Conservation (phyloP, 2,329 filamentous ascomycete genomes). For the Xylaria sp. region DNA sequence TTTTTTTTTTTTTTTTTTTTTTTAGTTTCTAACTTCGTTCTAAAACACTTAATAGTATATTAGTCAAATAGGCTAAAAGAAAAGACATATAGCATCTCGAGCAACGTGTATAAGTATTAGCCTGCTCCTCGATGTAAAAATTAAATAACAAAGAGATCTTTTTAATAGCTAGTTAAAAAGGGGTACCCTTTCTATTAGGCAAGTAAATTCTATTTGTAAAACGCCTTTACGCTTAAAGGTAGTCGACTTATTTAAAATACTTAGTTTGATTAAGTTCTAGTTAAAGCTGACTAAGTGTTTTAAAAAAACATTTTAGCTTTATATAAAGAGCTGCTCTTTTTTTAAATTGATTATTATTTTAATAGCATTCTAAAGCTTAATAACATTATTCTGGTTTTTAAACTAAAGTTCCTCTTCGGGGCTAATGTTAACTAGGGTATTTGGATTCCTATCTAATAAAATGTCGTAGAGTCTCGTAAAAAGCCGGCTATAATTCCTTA, state of each 20-base stretch:
- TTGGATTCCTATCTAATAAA: not conserved
- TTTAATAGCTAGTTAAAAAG: conserved; percentile 4
- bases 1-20: no score
- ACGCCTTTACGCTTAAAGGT: conserved; percentile 4
- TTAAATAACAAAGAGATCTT: conserved; percentile 5
- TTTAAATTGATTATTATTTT: conserved; percentile 6
- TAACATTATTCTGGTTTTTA: conserved; percentile 1
- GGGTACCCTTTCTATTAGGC: not conserved
- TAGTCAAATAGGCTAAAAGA: not conserved
- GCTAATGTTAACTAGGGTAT: conserved; percentile 14
- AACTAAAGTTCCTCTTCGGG: conserved; percentile 3
- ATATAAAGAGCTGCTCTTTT: conserved; percentile 1
- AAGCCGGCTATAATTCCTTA: conserved; percentile 11
- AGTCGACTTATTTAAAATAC: conserved; percentile 12
- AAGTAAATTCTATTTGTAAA: not conserved
- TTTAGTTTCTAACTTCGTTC: not conserved
- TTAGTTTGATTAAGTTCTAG: not conserved
- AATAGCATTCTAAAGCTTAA: conserved; percentile 8
- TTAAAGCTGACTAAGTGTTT: conserved; percentile 5
- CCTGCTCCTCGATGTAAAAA: not conserved
- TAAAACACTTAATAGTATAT: not conserved
- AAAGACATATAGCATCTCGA: conserved; percentile 9
- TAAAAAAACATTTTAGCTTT: conserved; percentile 7
- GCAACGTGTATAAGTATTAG: not conserved
- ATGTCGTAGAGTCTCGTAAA: conserved; percentile 9